Base-by-base conservation (phyloP, 1,284 basidiomycete species). In the Fomitiporia mediterranea region DNA sequence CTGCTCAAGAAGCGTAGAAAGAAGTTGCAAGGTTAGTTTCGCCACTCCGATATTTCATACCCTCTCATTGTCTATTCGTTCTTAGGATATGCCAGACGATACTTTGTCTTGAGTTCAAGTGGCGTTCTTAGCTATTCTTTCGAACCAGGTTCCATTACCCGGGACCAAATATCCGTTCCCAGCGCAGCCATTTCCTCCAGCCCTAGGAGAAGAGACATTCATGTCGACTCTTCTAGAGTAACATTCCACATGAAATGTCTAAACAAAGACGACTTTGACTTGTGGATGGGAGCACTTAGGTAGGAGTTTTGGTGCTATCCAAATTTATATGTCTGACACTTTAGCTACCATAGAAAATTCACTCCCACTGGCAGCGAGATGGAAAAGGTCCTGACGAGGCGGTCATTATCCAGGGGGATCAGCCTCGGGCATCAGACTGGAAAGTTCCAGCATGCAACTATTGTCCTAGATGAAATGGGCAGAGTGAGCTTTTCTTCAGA, bases 181-280 rank as follows among this genome's bases (percentile, higher is more conserved):
- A 78, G 82, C 61, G 86, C 90, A 23, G 87, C 87, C 15, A 83
- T 93, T 58, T 84, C 86, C 7, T 89, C 85, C 27, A 75, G 79
- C 11, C 72, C 76, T 34, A 83, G 83, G 4, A 79, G 84, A 57
- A 84, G 79, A 66, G 84, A 91, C 64, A 87, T 89, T 57, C 85
- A 90, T 65, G 78, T 93, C 49, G 90, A 93, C 65, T 83, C 86
- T 1, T 80, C 75, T 62, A 83, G 76, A 53, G 82, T 84, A 25
- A 91, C 87, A 1, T 92, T 90, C 66, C 89, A 91, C 67, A 79
- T 89, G 59, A 88, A 86, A 68, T 89, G 87, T 65, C 70, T 89
- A 23, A 82, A 74, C 51, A 70, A 70, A 17, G 80, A 82, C 6
- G 90, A 93, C 64, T 93, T 90, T 62, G 72, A 82, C 52, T 72